Evolutionary conservation across 1,284 basidiomycete species (phyloP), one percentile per base, ranked within the genome.

Genomic region (Boletellus deceptivus): DNA sequence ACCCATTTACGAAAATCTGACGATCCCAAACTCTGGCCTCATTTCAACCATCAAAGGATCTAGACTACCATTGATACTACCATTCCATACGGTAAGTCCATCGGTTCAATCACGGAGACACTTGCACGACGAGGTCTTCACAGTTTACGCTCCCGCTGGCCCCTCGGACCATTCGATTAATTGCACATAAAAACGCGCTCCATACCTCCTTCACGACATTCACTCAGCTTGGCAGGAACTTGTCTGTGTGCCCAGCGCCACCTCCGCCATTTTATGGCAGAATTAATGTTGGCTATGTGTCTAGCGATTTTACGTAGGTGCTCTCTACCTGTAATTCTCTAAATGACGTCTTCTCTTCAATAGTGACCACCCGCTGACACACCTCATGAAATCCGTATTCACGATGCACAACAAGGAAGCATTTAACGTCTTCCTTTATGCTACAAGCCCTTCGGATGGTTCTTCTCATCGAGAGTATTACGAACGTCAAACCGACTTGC

Each of bases 321-420:
- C 7, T 17, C 43, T 34, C 24, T 39, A n/a, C 20, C 39, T 11
- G 16, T 18, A 9, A 14, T 22, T 40, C 39, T n/a, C 22, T 37
- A 48, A n/a, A 36, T 38, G 33, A 47, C 48, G 11, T 35, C 34
- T 22, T 10, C 4, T 6, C 44, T 16, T 17, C 11, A 9, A 48
- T 24, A 78, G 76, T 54, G 80, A 84, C 54, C 83, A 84, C 56
- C 83, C 82, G 9, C 70, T 84, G 22, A 75, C 81, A 14, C 82
- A 84, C 56, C 69, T 84, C 43, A 83, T 83, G 79, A 79, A 80
- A 60, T 80, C 77, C 7, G 78, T 80, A 25, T 84, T 84, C 58
- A 66, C 71, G 10, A 70, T 82, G 48, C 82, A 84, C 58, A 70
- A 82, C 58, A 64, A 57, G 17, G 55, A 63, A 31, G 64, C 63